phyloP scores from a whole-genome alignment of 2,329 filamentous ascomycete genomes.

The Apiospora malaysiana region DNA sequence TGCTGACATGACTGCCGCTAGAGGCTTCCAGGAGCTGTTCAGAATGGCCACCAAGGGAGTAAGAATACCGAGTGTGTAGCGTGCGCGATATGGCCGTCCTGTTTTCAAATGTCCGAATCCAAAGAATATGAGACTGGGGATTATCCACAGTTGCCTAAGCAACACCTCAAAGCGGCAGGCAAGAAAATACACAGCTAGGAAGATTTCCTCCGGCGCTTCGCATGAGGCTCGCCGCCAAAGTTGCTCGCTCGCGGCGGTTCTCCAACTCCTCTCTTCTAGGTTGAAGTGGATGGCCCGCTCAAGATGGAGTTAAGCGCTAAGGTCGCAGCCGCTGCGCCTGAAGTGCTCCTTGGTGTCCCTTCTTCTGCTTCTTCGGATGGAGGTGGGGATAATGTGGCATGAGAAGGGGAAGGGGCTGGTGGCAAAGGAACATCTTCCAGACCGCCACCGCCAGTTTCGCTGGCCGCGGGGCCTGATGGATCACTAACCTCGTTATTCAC shows the following conservation, averaged over 20 bases:
- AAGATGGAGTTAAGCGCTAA: slow-evolving; percentile 20
- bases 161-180: background rate
- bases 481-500: slow-evolving; percentile 70
- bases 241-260: background rate
- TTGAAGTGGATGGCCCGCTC: slow-evolving; percentile 17
- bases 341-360: background rate
- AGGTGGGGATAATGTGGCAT: slow-evolving; percentile 1
- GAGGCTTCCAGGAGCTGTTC: slow-evolving; percentile 16
- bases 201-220: background rate
- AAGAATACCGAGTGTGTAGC: background rate
- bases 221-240: background rate
- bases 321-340: slow-evolving; percentile 14
- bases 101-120: background rate
- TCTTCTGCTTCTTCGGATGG: background rate
- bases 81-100: background rate
- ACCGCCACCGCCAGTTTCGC: background rate
- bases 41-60: slow-evolving; percentile 1
- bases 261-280: slow-evolving; percentile 9
- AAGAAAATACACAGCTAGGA: background rate
- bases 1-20: slow-evolving; percentile 18
- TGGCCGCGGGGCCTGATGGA: slow-evolving; percentile 31
- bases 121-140: background rate
- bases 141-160: background rate
- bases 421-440: slow-evolving; percentile 4
- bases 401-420: slow-evolving; percentile 18